Conservation (phyloP, 352 stramenopile genomes). For the Peronospora farinosa region DNA sequence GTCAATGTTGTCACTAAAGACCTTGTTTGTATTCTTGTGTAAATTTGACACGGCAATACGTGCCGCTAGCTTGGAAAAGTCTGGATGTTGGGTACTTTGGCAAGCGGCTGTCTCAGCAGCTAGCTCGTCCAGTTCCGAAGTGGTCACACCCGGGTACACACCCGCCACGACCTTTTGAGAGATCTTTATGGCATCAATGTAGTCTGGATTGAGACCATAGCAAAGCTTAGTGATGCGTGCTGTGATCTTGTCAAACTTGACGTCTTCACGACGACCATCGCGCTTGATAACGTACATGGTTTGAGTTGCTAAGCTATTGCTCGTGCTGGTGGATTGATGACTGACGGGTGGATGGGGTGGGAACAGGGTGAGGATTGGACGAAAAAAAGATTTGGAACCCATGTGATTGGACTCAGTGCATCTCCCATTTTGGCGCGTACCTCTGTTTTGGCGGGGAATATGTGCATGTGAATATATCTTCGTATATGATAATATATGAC, state of each 20-base stretch:
- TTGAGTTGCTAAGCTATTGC: neutral
- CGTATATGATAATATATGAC: too few species aligned
- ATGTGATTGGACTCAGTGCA: conserved; percentile 8
- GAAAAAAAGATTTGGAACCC: neutral
- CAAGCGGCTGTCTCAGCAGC: conserved; percentile 97
- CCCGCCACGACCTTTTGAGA: conserved; percentile 99
- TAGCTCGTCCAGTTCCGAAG: conserved; percentile 97
- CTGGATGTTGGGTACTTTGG: conserved; percentile 95
- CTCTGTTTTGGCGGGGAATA: conserved; percentile 15
- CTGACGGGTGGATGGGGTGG: conserved; percentile 4
- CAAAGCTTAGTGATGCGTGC: conserved; percentile 96
- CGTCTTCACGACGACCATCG: conserved; percentile 88
- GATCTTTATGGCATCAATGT: conserved; percentile 95
- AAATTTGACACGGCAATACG: conserved; percentile 98
- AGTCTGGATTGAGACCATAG: conserved; percentile 95
- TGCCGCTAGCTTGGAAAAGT: conserved; percentile 97
- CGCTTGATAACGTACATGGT: conserved; percentile 94
- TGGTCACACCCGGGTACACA: conserved; percentile 98
- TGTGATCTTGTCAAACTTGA: conserved; percentile 99
- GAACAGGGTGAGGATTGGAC: conserved; percentile 11
- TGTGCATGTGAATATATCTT: too few species aligned
- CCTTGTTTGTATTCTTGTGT: conserved; percentile 97
- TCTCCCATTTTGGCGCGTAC: conserved; percentile 6
- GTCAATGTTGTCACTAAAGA: conserved; percentile 93
- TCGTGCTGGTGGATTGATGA: conserved; percentile 18